Evolutionary conservation across 2,329 filamentous ascomycete species (phyloP).

Genomic region (Monosporascus sp.): DNA sequence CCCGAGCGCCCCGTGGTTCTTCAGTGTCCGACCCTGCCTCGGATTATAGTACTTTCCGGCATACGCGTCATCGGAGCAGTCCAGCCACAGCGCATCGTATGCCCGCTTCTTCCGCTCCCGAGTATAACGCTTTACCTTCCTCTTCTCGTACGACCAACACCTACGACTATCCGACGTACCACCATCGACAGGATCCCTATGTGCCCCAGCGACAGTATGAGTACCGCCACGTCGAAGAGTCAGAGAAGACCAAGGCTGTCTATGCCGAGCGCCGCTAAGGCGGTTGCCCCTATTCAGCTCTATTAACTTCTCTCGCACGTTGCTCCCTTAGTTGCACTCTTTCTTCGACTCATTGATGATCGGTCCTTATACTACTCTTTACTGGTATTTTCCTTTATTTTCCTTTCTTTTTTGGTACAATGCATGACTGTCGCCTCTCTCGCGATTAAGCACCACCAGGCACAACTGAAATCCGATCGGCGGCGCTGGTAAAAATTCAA

Average conservation of each 20-base stretch:
- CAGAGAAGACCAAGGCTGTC: conserved; percentile 13
- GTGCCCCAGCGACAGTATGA: conserved; percentile 4
- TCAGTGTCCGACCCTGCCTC: conserved; percentile 1
- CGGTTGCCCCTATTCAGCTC: not conserved
- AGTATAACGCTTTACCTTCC: conserved; percentile 5
- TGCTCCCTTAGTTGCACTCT: too few species aligned
- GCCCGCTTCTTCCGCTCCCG: conserved; percentile 1
- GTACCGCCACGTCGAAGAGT: conserved; percentile 9
- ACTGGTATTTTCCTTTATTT: too few species aligned
- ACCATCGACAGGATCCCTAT: conserved; percentile 11
- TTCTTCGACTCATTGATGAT: too few species aligned
- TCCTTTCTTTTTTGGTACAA: too few species aligned
- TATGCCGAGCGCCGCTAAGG: conserved; percentile 16
- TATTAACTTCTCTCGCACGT: too few species aligned
- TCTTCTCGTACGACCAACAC: not conserved
- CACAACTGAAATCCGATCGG: too few species aligned
- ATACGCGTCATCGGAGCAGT: conserved; percentile 27
- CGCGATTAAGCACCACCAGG: too few species aligned
- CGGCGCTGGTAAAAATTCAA: too few species aligned
- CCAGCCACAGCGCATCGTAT: conserved; percentile 12
- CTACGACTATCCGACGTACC: conserved; percentile 2
- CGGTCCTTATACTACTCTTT: too few species aligned
- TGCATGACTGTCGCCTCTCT: too few species aligned
- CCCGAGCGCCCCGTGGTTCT: conserved; percentile 1
- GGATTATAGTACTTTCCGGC: conserved; percentile 6